Conservation (phyloP, 768 basidiomycete species). For the Suillus occidentalis region DNA sequence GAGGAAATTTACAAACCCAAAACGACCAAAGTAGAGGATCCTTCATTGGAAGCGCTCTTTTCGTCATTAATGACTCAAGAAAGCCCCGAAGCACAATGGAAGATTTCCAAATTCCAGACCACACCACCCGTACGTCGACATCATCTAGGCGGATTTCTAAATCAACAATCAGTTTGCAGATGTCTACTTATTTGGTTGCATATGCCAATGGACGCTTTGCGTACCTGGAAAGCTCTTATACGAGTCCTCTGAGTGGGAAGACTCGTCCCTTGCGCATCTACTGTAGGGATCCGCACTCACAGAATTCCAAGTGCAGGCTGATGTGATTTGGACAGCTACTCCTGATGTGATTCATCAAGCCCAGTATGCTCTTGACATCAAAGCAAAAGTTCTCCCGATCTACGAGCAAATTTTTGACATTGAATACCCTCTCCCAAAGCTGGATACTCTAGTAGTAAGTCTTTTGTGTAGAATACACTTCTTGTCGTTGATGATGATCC, state of each 20-base stretch:
- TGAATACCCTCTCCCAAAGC: constrained; percentile 89
- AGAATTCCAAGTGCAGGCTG: neutral
- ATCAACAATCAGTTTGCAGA: constrained; percentile 28
- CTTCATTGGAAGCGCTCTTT: constrained; percentile 42
- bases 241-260: constrained; percentile 77
- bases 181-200: constrained; percentile 90
- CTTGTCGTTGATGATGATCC: neutral
- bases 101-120: constrained; percentile 75
- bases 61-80: constrained; percentile 39
- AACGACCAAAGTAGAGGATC: constrained; percentile 27
- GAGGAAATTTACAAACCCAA: constrained; percentile 48
- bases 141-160: neutral
- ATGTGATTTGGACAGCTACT: constrained; percentile 52
- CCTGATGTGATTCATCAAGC: constrained; percentile 81
- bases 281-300: constrained; percentile 41
- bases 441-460: constrained; percentile 85
- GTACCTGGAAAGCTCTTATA: constrained; percentile 72
- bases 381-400: constrained; percentile 75
- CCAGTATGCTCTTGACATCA: constrained; percentile 86
- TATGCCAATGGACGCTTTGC: constrained; percentile 82
- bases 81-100: constrained; percentile 55
- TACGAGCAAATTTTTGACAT: constrained; percentile 94
- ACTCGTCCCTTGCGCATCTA: constrained; percentile 84
- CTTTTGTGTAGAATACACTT: neutral
- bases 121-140: constrained; percentile 59